Conservation (phyloP, 1,284 basidiomycete genomes). For the Ganoderma meredithae region DNA sequence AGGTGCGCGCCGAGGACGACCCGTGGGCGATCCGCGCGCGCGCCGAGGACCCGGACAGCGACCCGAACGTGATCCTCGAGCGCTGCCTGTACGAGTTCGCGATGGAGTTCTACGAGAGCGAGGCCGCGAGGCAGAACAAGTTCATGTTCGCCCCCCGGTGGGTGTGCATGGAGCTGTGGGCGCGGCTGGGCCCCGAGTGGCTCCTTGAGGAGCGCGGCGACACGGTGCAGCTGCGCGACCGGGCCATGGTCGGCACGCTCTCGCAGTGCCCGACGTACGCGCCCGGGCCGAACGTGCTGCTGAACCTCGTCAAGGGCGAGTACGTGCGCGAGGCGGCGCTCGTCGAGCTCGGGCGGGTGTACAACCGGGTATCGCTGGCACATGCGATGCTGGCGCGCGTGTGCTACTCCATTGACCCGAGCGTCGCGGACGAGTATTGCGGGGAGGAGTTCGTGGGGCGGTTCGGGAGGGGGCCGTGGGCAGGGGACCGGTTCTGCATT, state of each 20-base stretch:
- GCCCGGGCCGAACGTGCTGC: background rate
- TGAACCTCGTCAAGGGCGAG: constrained; percentile 12
- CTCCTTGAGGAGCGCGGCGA: background rate
- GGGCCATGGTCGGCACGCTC: background rate
- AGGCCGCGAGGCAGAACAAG: background rate
- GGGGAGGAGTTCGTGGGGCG: background rate
- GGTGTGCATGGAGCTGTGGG: too few relatives aligned
- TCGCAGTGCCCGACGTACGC: background rate
- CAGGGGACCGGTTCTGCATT: constrained; percentile 44
- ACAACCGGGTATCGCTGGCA: constrained; percentile 11
- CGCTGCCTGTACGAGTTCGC: background rate
- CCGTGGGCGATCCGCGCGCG: background rate
- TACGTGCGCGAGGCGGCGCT: constrained; percentile 12
- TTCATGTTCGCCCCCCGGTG: too few relatives aligned
- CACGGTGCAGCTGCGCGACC: background rate
- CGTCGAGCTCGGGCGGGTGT: background rate
- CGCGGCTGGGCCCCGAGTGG: background rate
- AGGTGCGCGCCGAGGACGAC: background rate
- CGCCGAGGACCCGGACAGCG: background rate
- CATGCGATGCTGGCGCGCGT: constrained; percentile 29
- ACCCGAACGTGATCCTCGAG: background rate
- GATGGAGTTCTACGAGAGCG: background rate
- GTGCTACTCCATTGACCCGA: constrained; percentile 28
- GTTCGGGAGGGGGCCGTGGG: constrained; percentile 31
- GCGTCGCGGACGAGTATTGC: constrained; percentile 10